phyloP scores from a whole-genome alignment of 1,139 yeast genomes.

The Blastobotrys capitulatus region DNA sequence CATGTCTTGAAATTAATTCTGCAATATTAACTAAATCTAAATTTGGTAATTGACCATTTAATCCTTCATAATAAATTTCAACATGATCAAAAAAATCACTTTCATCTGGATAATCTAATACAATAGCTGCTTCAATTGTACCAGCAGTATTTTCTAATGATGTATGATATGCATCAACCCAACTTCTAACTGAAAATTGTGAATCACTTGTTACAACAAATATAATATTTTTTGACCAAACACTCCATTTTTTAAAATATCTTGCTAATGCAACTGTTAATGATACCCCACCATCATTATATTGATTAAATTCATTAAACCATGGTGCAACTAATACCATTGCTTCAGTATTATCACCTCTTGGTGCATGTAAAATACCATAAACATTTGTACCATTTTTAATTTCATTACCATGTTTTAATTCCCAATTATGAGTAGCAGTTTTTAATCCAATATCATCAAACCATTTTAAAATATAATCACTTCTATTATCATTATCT shows the following conservation, averaged over 20 bases:
- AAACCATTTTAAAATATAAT: conserved; percentile 53
- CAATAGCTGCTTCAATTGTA: conserved; percentile 84
- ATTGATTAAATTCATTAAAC: conserved; percentile 51
- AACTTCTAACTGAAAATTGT: conserved; percentile 61
- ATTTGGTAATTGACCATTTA: conserved; percentile 94
- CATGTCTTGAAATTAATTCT: conserved; percentile 63
- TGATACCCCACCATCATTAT: conserved; percentile 77
- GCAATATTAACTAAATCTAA: conserved; percentile 84
- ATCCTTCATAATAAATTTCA: conserved; percentile 78
- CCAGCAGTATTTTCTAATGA: conserved; percentile 90
- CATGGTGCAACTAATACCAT: conserved; percentile 91
- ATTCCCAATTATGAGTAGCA: conserved; percentile 40
- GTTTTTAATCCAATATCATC: conserved; percentile 69
- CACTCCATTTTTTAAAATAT: conserved; percentile 76
- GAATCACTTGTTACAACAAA: conserved; percentile 77
- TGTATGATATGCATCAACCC: conserved; percentile 95
- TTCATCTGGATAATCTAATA: conserved; percentile 62
- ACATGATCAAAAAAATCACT: conserved; percentile 66
- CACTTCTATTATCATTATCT: conserved; percentile 37
- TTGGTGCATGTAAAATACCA: conserved; percentile 83
- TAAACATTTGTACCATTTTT: conserved; percentile 56
- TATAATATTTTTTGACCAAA: conserved; percentile 94
- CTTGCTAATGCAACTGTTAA: conserved; percentile 67
- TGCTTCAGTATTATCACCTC: conserved; percentile 96
- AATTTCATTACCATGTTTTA: conserved; percentile 34